These are phyloP conservation scores for Xylaria sp. DNA, from an alignment of 2,329 filamentous ascomycete species.

Conservation along the genomic window DNA sequence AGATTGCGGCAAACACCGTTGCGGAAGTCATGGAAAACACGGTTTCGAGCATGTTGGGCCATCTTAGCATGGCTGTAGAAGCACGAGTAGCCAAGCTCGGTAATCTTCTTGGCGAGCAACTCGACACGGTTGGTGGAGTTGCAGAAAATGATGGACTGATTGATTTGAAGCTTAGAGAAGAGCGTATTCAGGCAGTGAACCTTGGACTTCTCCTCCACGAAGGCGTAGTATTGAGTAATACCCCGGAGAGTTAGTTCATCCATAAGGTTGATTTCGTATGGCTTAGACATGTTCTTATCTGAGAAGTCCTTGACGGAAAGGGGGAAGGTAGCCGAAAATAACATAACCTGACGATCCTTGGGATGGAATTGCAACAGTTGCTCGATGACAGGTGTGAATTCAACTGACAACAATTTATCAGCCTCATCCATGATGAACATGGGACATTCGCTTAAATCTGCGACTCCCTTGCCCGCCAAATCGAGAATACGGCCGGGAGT, in stretches of 20 bases:
- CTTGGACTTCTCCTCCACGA: constrained; percentile 99
- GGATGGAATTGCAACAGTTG: constrained; percentile 94
- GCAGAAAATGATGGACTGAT: constrained; percentile 99
- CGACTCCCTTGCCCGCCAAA: constrained; percentile 93
- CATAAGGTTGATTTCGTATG: constrained; percentile 99
- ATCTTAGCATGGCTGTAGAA: constrained; percentile 99
- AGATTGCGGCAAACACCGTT: constrained; percentile 98
- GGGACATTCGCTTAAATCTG: constrained; percentile 92
- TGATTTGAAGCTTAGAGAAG: constrained; percentile 98
- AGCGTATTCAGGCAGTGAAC: constrained; percentile 98
- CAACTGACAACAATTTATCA: constrained; percentile 93
- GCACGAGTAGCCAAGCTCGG: constrained; percentile 97
- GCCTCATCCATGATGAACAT: constrained; percentile 99
- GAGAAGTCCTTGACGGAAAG: constrained; percentile 97
- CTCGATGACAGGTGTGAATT: constrained; percentile 97
- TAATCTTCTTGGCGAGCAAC: constrained; percentile 98
- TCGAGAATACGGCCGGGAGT: constrained; percentile 96
- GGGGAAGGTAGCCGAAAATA: constrained; percentile 98
- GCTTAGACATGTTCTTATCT: constrained; percentile 95
- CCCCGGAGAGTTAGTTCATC: constrained; percentile 96
- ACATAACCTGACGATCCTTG: constrained; percentile 98
- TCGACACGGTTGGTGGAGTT: constrained; percentile 99
- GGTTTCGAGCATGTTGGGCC: constrained; percentile 95
- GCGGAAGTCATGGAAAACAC: constrained; percentile 98
- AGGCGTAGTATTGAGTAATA: constrained; percentile 99